phyloP scores from a whole-genome alignment of 768 basidiomycete genomes.

The Boletus eberwhitei region DNA sequence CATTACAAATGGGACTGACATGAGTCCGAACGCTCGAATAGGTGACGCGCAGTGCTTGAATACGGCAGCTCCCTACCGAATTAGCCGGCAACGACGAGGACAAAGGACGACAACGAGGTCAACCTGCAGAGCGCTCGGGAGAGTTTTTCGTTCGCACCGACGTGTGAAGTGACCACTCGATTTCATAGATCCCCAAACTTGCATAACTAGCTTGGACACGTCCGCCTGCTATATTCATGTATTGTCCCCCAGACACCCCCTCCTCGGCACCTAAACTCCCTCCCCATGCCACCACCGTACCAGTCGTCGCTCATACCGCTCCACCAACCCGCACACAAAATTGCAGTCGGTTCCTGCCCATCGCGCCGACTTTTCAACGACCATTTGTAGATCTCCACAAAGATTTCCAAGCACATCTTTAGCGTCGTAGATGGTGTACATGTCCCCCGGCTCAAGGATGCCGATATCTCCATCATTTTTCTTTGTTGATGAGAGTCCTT shows the following conservation, averaged over 20 bases:
- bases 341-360: constrained; percentile 56
- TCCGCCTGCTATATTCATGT: neutral
- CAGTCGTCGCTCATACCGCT: constrained; percentile 64
- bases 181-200: neutral
- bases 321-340: constrained; percentile 54
- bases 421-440: constrained; percentile 61
- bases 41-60: neutral
- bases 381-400: constrained; percentile 45
- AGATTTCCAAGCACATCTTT: constrained; percentile 63
- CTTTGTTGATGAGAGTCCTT: constrained; percentile 10
- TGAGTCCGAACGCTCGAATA: constrained; percentile 1
- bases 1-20: constrained; percentile 38
- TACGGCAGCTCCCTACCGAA: constrained; percentile 20
- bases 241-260: neutral
- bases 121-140: neutral
- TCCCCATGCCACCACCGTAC: constrained; percentile 42
- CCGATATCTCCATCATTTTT: constrained; percentile 4
- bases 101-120: constrained; percentile 8
- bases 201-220: neutral
- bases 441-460: constrained; percentile 51
- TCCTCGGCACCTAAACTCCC: constrained; percentile 10
- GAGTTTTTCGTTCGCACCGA: constrained; percentile 4
- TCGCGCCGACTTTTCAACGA: constrained; percentile 49
- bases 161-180: constrained; percentile 5
- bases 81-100: constrained; percentile 12